Evolutionary conservation across 352 stramenopile genomes (phyloP).

Genomic region (Globisporangium viniferum): DNA sequence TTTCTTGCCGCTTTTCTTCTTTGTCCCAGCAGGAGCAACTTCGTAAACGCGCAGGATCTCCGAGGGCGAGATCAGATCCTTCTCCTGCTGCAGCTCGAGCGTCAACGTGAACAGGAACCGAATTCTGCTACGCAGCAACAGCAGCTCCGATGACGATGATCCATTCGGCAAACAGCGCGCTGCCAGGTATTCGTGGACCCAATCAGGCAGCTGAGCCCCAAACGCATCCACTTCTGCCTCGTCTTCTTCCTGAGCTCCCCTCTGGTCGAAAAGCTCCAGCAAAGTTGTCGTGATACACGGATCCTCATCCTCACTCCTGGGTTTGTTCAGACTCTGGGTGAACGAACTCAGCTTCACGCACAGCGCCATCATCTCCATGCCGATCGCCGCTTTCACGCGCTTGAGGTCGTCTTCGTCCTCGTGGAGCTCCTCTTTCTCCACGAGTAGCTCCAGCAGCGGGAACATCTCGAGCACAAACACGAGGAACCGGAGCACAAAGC

Average conservation of each 20-base stretch:
- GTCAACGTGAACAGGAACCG: constrained; percentile 42
- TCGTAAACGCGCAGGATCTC: constrained; percentile 31
- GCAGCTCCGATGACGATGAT: neutral
- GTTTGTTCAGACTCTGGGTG: constrained; percentile 16
- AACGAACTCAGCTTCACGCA: constrained; percentile 52
- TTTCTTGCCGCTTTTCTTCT: constrained; percentile 20
- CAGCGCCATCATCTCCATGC: constrained; percentile 47
- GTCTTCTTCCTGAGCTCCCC: neutral
- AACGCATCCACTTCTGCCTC: neutral
- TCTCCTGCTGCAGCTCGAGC: constrained; percentile 52
- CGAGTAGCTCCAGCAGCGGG: constrained; percentile 41
- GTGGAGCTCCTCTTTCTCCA: constrained; percentile 63
- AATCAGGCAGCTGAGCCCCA: constrained; percentile 26
- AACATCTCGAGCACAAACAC: constrained; percentile 63
- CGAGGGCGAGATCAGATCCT: constrained; percentile 35
- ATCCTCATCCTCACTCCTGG: constrained; percentile 11
- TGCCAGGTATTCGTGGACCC: constrained; percentile 53
- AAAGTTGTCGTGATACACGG: constrained; percentile 9
- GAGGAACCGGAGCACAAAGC: constrained; percentile 54
- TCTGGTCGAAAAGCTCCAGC: constrained; percentile 14
- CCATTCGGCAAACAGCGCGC: constrained; percentile 33
- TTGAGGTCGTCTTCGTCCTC: constrained; percentile 64
- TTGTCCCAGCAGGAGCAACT: neutral
- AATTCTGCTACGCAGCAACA: constrained; percentile 17
- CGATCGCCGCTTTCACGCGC: constrained; percentile 39